These are phyloP conservation scores for Blepharisma stoltei DNA, from an alignment of 73 alveolate species.

Conservation along the genomic window DNA sequence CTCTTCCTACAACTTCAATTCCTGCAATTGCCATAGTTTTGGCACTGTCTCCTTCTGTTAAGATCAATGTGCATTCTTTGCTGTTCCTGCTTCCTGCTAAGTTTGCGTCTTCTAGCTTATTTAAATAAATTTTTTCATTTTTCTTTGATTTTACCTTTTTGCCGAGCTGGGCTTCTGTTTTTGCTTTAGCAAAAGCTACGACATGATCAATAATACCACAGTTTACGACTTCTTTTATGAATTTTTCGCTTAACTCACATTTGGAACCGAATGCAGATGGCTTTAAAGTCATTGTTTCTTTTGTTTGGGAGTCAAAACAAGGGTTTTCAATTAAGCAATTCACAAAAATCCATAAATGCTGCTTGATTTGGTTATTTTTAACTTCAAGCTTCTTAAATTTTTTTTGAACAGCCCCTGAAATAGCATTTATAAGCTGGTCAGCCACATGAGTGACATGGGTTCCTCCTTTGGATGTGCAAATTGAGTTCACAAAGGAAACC, in stretches of 20 bases:
- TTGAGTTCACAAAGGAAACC: slow-evolving; percentile 95
- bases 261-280: slow-evolving; percentile 89
- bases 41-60: slow-evolving; percentile 99
- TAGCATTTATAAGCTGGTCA: slow-evolving; percentile 47
- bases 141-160: slow-evolving; percentile 87
- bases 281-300: slow-evolving; percentile 97
- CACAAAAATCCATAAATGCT: slow-evolving; percentile 93
- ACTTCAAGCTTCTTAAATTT: slow-evolving; percentile 38
- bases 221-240: slow-evolving; percentile 79
- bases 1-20: slow-evolving; percentile 27
- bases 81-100: slow-evolving; percentile 71
- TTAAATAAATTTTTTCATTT: slow-evolving; percentile 89
- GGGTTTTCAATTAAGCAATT: slow-evolving; percentile 98
- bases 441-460: slow-evolving; percentile 79
- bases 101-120: slow-evolving; percentile 99
- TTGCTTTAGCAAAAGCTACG: slow-evolving; percentile 87
- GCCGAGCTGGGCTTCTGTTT: slow-evolving; percentile 92
- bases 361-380: slow-evolving; percentile 83
- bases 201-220: slow-evolving; percentile 86
- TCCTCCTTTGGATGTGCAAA: slow-evolving; percentile 96
- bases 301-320: slow-evolving; percentile 98
- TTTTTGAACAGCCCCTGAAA: slow-evolving; percentile 52
- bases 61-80: slow-evolving; percentile 94
- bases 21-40: slow-evolving; percentile 99
- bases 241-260: slow-evolving; percentile 87